Base-by-base conservation (phyloP, 805 yeast species). In the Candida vaughaniae region DNA sequence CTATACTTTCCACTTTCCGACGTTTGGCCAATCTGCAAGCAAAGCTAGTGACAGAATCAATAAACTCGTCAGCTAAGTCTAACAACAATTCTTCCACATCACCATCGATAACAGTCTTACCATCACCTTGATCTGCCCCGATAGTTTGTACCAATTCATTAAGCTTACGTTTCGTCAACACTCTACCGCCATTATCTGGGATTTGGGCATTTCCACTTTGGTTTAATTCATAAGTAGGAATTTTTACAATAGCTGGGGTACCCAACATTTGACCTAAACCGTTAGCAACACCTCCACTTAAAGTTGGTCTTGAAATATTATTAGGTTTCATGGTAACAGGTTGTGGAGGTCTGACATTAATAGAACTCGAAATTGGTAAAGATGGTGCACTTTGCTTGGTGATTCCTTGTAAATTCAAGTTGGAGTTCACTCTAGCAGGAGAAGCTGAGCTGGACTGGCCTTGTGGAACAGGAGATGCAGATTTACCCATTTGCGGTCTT, bases 21-120 rank as follows among this genome's bases (percentile, higher is more conserved):
- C 91, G 97, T 58, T 93, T 93, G 16, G 99, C 98, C 47, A 93
- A 70, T 37, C 95, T 77, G 56, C 98, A 91, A 1, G 98, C 96
- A 66, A 93, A 93, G 2, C 88, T 72, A 0, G 97, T 89, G 2
- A 95, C 96, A 32, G 86, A 82, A 6, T 85, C 77, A 11, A 93
- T 93, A 55, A 93, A 93, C 55, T 93, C 98, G 60, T 93, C 99
- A 0, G 99, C 97, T 32, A 93, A 66, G 59, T 93, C 99, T 29
- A 93, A 69, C 23, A 93, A 64, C 26, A 93, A 65, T 49, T 91
- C 98, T 59, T 90, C 96, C 12, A 88, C 95, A 60, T 93, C 97
- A 18, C 97, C 98, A 59, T 91, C 99, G 39, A 93, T 85, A 4
- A 75, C 74, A 5, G 95, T 81, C 51, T 89, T 95, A 12, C 91